Conservation (phyloP, 148 eudicot species). For the Rhododendron williamsianum region DNA sequence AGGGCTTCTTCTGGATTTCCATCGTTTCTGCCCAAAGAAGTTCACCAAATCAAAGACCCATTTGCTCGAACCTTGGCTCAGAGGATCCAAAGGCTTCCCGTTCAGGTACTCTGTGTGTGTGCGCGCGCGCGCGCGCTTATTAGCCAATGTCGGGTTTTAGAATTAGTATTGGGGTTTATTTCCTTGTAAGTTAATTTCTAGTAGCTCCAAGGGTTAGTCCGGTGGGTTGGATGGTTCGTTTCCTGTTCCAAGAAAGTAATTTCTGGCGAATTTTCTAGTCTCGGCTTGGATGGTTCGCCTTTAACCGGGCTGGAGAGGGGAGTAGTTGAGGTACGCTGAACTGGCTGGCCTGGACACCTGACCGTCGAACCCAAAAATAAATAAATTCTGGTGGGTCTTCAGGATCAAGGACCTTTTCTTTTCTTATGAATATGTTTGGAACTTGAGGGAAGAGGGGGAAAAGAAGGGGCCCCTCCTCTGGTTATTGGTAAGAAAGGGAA, state of each 20-base stretch:
- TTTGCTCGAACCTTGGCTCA: slow-evolving; percentile 65
- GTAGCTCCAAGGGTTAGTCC: not conserved
- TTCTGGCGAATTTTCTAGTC: no score
- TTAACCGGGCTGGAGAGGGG: no score
- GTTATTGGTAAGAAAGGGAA: not conserved
- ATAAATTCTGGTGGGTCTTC: not conserved
- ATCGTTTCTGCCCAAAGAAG: slow-evolving; percentile 65
- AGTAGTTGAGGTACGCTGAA: no score
- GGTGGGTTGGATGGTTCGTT: no score
- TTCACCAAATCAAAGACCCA: slow-evolving; percentile 61
- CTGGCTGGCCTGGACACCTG: no score
- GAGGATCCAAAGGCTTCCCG: slow-evolving; percentile 72
- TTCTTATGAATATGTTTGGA: not conserved
- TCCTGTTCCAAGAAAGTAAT: not conserved
- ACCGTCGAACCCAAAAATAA: no score
- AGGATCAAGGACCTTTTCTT: not conserved
- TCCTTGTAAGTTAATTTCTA: not conserved
- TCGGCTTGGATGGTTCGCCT: no score
- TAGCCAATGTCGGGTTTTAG: not conserved
- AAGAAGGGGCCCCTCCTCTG: not conserved
- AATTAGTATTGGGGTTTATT: not conserved
- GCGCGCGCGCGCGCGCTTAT: no score
- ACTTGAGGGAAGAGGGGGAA: not conserved
- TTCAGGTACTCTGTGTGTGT: slow-evolving; percentile 37
- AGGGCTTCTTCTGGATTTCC: slow-evolving; percentile 42